Base-by-base conservation (phyloP, 1,284 basidiomycete genomes). In the Pseudozyma hubeiensis region DNA sequence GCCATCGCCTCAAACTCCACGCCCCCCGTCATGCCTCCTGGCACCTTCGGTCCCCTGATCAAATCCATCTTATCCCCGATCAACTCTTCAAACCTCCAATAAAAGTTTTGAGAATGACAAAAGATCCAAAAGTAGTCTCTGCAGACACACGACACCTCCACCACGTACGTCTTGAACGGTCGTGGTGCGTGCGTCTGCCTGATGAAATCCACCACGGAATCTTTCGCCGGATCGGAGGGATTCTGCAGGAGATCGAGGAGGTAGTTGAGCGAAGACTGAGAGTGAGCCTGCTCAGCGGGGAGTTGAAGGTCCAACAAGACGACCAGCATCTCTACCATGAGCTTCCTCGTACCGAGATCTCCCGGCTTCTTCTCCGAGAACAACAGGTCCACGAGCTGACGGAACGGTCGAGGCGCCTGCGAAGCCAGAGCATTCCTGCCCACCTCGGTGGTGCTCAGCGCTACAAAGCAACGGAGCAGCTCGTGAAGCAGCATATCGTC, bases 321-420 rank as follows among this genome's bases (percentile, higher is more conserved):
- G 90, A 82, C 92, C 7, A 79, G 86, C 55, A 91, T 88, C 63
- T 99, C 96, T 53, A 93, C 86, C 53, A 99, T 93, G 53, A 97
- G 88, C 81, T 96, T 93, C 41, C 95, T 90, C 5, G 93, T 92
- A 1, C 90, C 88, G 3, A 98, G 88, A 55, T 99, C 96, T 43
- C 96, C 96, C 0, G 96, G 96, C 83, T 94, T 95, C 87, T 98
- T 98, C 86, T 97, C 95, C 1, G 93, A 95, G 85, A 93, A 98
- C 4, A 99, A 87, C 4, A 99, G 88, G 4, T 89, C 86, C 13
- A 94, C 88, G 9, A 99, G 88, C 64, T 93, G 91, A 1, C 88
- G 87, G 83, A 94, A 97, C 0, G 97, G 97, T 0, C 90, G 89
- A 0, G 95, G 94, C 54, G 91, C 91, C 29, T 90, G 90, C 67